Evolutionary conservation across 768 basidiomycete genomes (phyloP).

Genomic region (Cystofilobasidium capitatum): DNA sequence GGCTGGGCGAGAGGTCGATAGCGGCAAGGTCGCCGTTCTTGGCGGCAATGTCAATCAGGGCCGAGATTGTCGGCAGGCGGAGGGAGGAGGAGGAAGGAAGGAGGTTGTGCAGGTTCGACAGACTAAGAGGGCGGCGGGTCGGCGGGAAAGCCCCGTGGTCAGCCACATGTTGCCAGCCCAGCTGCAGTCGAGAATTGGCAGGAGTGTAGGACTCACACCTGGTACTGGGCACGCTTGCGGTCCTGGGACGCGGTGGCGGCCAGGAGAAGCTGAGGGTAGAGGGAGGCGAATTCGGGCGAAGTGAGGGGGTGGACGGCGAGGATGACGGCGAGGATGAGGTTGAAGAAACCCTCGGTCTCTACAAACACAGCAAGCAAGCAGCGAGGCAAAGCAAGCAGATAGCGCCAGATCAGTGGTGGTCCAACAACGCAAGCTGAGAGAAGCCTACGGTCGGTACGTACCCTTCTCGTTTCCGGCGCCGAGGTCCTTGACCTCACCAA

Average conservation of each 20-base stretch:
- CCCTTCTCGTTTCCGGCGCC: slow-evolving; percentile 74
- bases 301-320: slow-evolving; percentile 49
- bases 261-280: slow-evolving; percentile 43
- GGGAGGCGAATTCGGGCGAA: slow-evolving; percentile 17
- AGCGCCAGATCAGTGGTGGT: background rate
- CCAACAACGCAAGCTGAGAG: background rate
- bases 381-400: background rate
- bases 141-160: background rate
- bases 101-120: slow-evolving; percentile 74
- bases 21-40: slow-evolving; percentile 54
- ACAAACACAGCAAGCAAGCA: slow-evolving; percentile 2
- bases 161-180: background rate
- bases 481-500: slow-evolving; percentile 55
- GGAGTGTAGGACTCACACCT: slow-evolving; percentile 49
- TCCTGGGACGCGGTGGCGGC: slow-evolving; percentile 50
- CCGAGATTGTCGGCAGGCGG: slow-evolving; percentile 54
- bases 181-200: background rate
- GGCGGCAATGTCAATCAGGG: slow-evolving; percentile 54
- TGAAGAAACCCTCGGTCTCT: slow-evolving; percentile 85
- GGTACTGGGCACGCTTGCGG: slow-evolving; percentile 57
- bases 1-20: slow-evolving; percentile 51
- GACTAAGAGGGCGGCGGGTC: slow-evolving; percentile 41
- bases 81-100: slow-evolving; percentile 57
- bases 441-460: slow-evolving; percentile 36
- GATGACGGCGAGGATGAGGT: slow-evolving; percentile 65